Evolutionary conservation across 495 filamentous ascomycete genomes (phyloP), one percentile per base, ranked within the genome.

Genomic region (Aspergillus affinis): DNA sequence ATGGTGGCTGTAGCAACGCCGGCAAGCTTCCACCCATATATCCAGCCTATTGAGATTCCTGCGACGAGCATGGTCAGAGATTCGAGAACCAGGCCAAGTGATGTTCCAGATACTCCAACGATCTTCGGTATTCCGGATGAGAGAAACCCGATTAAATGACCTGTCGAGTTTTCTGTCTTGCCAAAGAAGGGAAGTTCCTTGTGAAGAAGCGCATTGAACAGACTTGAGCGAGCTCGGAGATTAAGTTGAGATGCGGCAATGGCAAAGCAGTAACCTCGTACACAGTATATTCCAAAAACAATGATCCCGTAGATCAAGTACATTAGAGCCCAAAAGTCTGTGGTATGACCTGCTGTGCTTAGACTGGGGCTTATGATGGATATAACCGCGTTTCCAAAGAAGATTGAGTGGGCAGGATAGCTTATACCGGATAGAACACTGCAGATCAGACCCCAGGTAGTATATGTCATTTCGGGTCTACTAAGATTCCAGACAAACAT

Each of bases 341-440:
- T 48, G 26, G 20, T 20, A 47, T 77, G 73, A 1, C 59, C 55
- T n/a, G 55, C 62, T 6, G 55, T 65, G 45, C 59, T 65, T 5
- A 65, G 51, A 36, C 13, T 17, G 12, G 62, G 55, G 30, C 20
- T 47, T 3, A 61, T 52, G 23, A 65, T 65, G 21, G 62, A 65
- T n/a, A 65, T 59, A 10, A 61, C 48, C 5, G 58, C 62, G 55
- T 93, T 92, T 57, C 88, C 88, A 61, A 96, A 92, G 74, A 93
- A 92, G 54, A 94, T 84, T 12, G 90, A 82, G 67, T 93, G 90
- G 4, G 81, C 82, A 13, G 91, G 90, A 69, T 92, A 88, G 44
- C 83, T 87, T 26, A 82, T 80, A 61, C 91, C 91, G 57, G 85
- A 85, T 67, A 95, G 84, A 68, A 88, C 81, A 29, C 58, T 61